phyloP scores from a whole-genome alignment of 2,329 filamentous ascomycete genomes.

The Paecilomyces dactylethromorphus region DNA sequence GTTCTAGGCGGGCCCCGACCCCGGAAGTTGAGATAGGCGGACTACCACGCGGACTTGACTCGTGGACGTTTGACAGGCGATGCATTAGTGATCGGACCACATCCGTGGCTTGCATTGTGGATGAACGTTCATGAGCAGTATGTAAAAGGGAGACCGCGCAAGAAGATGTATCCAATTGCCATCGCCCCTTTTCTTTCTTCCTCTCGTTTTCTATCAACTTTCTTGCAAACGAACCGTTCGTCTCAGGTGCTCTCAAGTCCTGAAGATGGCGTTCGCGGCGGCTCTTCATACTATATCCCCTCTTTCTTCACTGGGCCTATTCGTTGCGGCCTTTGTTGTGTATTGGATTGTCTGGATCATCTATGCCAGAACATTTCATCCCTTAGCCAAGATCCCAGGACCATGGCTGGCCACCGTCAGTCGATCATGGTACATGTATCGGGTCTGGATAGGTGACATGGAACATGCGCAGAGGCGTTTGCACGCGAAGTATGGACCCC shows the following conservation, averaged over 20 bases:
- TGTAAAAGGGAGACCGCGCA: not conserved
- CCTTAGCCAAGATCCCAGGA: conserved; percentile 13
- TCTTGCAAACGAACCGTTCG: not conserved
- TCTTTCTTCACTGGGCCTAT: not conserved
- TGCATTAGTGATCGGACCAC: not conserved
- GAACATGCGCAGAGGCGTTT: conserved; percentile 14
- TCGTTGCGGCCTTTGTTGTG: not conserved
- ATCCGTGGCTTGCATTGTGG: not conserved
- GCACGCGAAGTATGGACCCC: conserved; percentile 11
- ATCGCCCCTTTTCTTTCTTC: not conserved
- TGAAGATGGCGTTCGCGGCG: not conserved
- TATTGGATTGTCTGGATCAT: conserved; percentile 17
- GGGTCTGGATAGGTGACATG: conserved; percentile 14
- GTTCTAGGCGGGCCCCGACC: not conserved
- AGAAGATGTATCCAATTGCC: not conserved
- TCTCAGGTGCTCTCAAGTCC: not conserved
- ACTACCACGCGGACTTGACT: not conserved
- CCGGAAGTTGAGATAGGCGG: not conserved
- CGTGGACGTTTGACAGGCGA: not conserved
- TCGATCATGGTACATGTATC: conserved; percentile 17
- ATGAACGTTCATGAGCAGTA: not conserved
- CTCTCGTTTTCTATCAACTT: not conserved
- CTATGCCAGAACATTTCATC: conserved; percentile 16
- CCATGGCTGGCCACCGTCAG: conserved; percentile 18
- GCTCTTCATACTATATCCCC: not conserved